Conservation (phyloP, 2,329 filamentous ascomycete species). For the Talaromyces sp. region DNA sequence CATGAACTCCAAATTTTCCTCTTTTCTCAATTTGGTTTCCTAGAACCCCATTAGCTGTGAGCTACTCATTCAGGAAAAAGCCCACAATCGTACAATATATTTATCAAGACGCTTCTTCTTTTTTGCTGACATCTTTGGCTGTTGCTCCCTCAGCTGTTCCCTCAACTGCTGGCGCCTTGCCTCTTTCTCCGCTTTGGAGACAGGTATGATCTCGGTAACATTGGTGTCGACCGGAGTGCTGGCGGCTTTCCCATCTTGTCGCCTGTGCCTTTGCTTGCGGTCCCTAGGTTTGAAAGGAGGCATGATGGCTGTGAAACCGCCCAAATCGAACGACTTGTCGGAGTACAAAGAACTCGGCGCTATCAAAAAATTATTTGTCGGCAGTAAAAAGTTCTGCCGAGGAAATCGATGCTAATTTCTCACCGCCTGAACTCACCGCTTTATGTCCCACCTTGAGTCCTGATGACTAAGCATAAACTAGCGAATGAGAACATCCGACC, state of each 20-base stretch:
- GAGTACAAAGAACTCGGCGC: slow-evolving; percentile 17
- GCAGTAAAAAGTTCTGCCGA: slow-evolving; percentile 23
- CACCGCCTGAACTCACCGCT: slow-evolving; percentile 22
- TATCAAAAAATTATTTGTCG: slow-evolving; percentile 16
- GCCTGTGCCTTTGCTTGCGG: slow-evolving; percentile 52
- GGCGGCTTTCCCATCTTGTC: slow-evolving; percentile 24
- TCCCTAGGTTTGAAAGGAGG: slow-evolving; percentile 51
- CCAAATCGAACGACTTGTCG: not conserved
- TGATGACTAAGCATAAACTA: not conserved
- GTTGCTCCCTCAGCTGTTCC: slow-evolving; percentile 50
- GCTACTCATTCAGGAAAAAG: too few species aligned
- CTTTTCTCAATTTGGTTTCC: slow-evolving; percentile 90
- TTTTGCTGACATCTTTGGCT: slow-evolving; percentile 56
- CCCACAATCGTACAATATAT: slow-evolving; percentile 52
- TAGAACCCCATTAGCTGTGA: slow-evolving; percentile 22
- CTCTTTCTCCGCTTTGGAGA: slow-evolving; percentile 50
- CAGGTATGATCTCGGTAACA: slow-evolving; percentile 38
- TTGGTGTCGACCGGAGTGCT: slow-evolving; percentile 43
- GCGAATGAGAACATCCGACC: not conserved
- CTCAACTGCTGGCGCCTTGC: slow-evolving; percentile 49
- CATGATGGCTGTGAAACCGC: slow-evolving; percentile 25
- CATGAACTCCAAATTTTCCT: slow-evolving; percentile 79
- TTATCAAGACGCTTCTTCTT: slow-evolving; percentile 65
- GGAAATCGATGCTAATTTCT: not conserved
- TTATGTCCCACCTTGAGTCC: not conserved